Evolutionary conservation across 2,329 filamentous ascomycete species (phyloP).

Genomic region (Neonectria magnoliae): DNA sequence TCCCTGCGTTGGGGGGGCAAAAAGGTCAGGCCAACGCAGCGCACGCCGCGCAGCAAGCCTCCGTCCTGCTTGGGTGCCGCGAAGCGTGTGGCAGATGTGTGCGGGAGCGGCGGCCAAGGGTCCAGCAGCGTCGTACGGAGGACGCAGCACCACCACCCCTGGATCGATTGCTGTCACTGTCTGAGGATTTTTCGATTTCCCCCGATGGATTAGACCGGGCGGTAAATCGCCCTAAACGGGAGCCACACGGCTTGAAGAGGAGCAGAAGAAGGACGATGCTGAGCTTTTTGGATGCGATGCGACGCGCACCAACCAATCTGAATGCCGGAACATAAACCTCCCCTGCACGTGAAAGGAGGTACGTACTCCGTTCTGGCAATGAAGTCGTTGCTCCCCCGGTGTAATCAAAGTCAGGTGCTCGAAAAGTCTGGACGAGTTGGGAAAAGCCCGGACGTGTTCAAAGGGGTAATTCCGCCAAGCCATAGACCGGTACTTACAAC

Average conservation of each 20-base stretch:
- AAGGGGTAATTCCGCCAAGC: constrained; percentile 31
- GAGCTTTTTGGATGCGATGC: not conserved
- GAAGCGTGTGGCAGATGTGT: constrained; percentile 9
- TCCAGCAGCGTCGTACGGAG: not conserved
- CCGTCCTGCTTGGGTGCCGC: constrained; percentile 13
- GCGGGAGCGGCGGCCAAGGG: constrained; percentile 22
- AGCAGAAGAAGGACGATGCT: not conserved
- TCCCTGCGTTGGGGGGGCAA: constrained; percentile 22
- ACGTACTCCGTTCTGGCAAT: constrained; percentile 4
- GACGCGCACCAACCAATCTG: not conserved
- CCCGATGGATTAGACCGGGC: not conserved
- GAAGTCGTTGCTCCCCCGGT: constrained; percentile 3
- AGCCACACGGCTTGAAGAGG: not conserved
- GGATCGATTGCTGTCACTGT: not conserved
- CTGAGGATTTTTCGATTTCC: not conserved
- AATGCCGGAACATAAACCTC: constrained; percentile 4
- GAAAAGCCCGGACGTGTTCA: constrained; percentile 22
- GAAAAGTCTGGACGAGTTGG: constrained; percentile 13
- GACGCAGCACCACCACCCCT: not conserved
- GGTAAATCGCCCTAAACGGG: not conserved
- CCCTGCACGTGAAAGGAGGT: constrained; percentile 3
- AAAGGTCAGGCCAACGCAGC: constrained; percentile 14
- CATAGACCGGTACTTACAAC: constrained; percentile 26
- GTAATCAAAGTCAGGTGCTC: constrained; percentile 28
- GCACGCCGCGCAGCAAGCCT: constrained; percentile 8